Base-by-base conservation (phyloP, 2,329 filamentous ascomycete species). In the Sporothrix luriei region DNA sequence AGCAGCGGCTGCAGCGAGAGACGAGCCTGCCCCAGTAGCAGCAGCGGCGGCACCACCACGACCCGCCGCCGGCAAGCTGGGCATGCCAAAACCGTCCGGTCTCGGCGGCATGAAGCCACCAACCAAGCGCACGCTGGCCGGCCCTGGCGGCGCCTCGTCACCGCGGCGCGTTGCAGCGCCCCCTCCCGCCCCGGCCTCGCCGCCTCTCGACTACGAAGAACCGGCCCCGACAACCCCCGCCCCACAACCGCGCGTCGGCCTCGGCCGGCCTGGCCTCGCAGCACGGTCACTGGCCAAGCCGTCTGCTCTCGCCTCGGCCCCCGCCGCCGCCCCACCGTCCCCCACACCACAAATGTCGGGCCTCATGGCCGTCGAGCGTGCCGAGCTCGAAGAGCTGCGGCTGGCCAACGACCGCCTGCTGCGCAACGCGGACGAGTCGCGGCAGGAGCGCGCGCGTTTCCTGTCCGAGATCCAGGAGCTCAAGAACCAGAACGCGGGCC, bases 401-500 rank as follows among this genome's bases (percentile, higher is more conserved):
- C 83, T 89, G 14, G 90, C 96, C 71, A 94, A 94, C 75, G 94
- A 97, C 62, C 86, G 90, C 40, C 83, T 97, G 5, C 83, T 87
- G 26, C 88, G 89, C 69, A 87, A 92, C 73, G 87, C 89, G 11
- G 93, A 97, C 68, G 94, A 97, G 57, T 83, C 94, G 74, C 88
- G 92, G 68, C 87, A 92, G 61, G 94, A 97, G 77, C 90, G 92
- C 72, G 88, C 89, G 70, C 94, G 90, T 76, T 85, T 97, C 64
- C 86, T 89, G 71, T 95, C 93, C 0, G 93, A 97, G 78, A 90
- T 98, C 54, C 91, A 94, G 74, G 95, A 98, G 79, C 85, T 99
- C 40, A 96, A 97, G 80, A 96, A 97, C 76, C 93, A 97, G 78
- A 99, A 99, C 76, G 95, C 95, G 29, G 91, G 95, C 73, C 84